These are phyloP conservation scores for Arthromyces matolae DNA, from an alignment of 768 basidiomycete species.

Conservation along the genomic window DNA sequence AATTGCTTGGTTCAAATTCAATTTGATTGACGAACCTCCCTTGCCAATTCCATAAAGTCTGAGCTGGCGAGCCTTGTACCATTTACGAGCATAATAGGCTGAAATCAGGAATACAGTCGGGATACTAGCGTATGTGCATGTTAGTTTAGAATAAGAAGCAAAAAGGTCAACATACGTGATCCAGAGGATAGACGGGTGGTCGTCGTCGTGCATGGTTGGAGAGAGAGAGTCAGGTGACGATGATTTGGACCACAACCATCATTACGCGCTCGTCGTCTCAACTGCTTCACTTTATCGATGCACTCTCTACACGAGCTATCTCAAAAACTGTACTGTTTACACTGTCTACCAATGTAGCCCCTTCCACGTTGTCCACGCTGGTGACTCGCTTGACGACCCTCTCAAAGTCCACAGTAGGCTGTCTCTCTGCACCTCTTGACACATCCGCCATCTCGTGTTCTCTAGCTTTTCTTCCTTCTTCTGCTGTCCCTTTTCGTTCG, in stretches of 20 bases:
- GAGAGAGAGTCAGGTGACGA: slow-evolving; percentile 6
- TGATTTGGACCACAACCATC: slow-evolving; percentile 38
- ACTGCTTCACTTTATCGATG: slow-evolving; percentile 32
- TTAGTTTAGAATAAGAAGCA: not conserved
- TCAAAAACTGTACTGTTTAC: slow-evolving; percentile 45
- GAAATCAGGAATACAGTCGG: slow-evolving; percentile 43
- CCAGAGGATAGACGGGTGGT: slow-evolving; percentile 44
- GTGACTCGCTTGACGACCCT: slow-evolving; percentile 38
- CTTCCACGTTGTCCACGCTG: slow-evolving; percentile 36
- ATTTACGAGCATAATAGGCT: slow-evolving; percentile 44
- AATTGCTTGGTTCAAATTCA: not conserved
- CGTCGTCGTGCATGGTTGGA: slow-evolving; percentile 23
- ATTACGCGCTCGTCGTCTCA: slow-evolving; percentile 33
- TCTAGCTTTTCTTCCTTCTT: slow-evolving; percentile 46
- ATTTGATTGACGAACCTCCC: slow-evolving; percentile 36
- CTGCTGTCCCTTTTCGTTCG: slow-evolving; percentile 55
- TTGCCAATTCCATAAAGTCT: slow-evolving; percentile 52
- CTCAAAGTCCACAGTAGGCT: slow-evolving; percentile 48
- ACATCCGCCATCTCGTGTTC: slow-evolving; percentile 46
- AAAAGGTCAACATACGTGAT: slow-evolving; percentile 34
- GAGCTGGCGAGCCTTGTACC: slow-evolving; percentile 45
- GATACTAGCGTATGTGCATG: slow-evolving; percentile 26
- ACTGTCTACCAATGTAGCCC: slow-evolving; percentile 40
- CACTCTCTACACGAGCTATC: slow-evolving; percentile 25
- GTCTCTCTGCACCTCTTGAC: slow-evolving; percentile 51